Conservation (phyloP, 169 alveolate species). For the Plasmodium gonderi region DNA sequence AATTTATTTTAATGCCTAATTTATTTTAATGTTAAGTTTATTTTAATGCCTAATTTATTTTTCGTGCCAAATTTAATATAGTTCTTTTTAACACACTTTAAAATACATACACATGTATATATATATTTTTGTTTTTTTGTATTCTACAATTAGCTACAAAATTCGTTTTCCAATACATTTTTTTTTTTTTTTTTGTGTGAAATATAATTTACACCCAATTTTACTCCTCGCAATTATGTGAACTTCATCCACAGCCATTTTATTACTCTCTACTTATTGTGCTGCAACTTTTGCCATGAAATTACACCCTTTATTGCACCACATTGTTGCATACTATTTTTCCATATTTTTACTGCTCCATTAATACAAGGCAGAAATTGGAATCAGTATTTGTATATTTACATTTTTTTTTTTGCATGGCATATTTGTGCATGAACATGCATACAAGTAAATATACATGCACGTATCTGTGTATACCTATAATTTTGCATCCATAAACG, state of each 20-base stretch:
- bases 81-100: background rate
- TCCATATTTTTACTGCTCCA: no score
- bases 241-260: background rate
- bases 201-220: background rate
- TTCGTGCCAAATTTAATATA: background rate
- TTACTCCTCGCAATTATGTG: background rate
- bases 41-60: background rate
- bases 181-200: conserved; percentile 9
- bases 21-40: background rate
- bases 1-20: background rate
- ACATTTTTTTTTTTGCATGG: background rate
- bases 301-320: background rate
- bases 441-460: background rate
- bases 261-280: background rate
- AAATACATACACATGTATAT: background rate
- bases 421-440: background rate
- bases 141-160: conserved; percentile 21
- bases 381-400: background rate
- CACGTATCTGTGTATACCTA: background rate
- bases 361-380: background rate
- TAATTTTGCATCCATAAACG: background rate
- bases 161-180: background rate
- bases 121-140: background rate
- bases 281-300: background rate
- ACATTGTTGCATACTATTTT: no score